Percentiles rank a stretch among this genome's conserved stretches.
Conservation (phyloP, 2,329 filamentous ascomycete genomes). For the Graphium sp. region DNA sequence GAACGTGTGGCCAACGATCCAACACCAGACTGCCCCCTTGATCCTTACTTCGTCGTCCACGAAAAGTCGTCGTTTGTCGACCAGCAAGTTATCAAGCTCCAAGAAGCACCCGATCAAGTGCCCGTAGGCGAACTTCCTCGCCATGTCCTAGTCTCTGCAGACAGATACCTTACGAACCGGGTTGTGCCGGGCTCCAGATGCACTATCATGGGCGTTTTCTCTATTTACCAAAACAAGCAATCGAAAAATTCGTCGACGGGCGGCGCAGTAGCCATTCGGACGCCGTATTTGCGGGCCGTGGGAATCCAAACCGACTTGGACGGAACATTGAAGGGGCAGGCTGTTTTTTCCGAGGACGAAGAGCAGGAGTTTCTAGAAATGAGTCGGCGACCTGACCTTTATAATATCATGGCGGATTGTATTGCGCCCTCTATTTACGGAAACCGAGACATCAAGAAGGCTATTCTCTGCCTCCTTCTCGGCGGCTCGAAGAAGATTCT, state of each 20-base stretch:
- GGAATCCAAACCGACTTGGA: constrained; percentile 86
- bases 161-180: constrained; percentile 85
- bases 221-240: constrained; percentile 91
- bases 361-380: constrained; percentile 92
- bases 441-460: constrained; percentile 91
- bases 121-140: constrained; percentile 90
- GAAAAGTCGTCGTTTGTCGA: constrained; percentile 92
- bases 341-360: constrained; percentile 81
- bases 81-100: constrained; percentile 93
- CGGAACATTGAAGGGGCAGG: constrained; percentile 68
- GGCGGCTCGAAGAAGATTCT: constrained; percentile 96
- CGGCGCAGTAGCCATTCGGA: constrained; percentile 83
- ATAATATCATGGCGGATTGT: constrained; percentile 74
- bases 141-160: constrained; percentile 91
- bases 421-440: constrained; percentile 97
- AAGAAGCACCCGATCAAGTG: constrained; percentile 94
- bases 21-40: constrained; percentile 66
- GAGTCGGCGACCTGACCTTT: constrained; percentile 82
- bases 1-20: constrained; percentile 46
- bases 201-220: constrained; percentile 85
- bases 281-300: constrained; percentile 83
- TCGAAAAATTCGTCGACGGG: constrained; percentile 57
- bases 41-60: constrained; percentile 91
- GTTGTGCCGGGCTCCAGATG: constrained; percentile 92
- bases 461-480: constrained; percentile 82